phyloP scores from a whole-genome alignment of 108 stramenopile species.

The Nitzschia sp. region DNA sequence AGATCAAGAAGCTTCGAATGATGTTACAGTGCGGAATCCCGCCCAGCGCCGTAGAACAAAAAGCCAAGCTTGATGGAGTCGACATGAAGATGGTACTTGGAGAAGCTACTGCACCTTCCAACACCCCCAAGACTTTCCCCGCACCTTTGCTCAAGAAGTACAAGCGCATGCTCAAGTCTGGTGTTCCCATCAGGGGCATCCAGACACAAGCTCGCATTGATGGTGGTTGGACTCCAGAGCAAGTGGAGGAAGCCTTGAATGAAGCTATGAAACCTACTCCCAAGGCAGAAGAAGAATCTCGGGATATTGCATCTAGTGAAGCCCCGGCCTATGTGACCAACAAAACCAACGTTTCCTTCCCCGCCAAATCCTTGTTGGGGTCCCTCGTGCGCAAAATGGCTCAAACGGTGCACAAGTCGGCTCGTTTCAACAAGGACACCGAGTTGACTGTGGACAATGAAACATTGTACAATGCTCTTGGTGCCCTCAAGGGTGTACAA shows the following conservation, averaged over 20 bases:
- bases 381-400: conserved; percentile 55
- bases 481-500: conserved; percentile 57
- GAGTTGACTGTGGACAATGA: conserved; percentile 30
- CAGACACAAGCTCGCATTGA: conserved; percentile 12
- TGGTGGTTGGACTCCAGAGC: conserved; percentile 11
- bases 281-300: too few relatives aligned
- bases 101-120: not conserved
- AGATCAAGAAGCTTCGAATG: conserved; percentile 43
- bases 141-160: conserved; percentile 53
- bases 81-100: conserved; percentile 34
- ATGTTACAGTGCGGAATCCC: conserved; percentile 51
- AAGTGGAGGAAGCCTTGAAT: not conserved
- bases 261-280: not conserved
- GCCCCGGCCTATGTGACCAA: not conserved
- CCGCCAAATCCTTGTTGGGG: conserved; percentile 20
- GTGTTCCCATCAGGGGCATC: conserved; percentile 17
- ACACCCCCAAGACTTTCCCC: not conserved
- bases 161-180: conserved; percentile 32
- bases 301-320: not conserved
- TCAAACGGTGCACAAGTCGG: conserved; percentile 47
- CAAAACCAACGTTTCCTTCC: not conserved
- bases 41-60: conserved; percentile 43
- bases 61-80: conserved; percentile 46
- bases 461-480: conserved; percentile 59
- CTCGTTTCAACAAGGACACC: not conserved